Conservation (phyloP, 1,284 basidiomycete genomes). For the Rhodotorula sp. region DNA sequence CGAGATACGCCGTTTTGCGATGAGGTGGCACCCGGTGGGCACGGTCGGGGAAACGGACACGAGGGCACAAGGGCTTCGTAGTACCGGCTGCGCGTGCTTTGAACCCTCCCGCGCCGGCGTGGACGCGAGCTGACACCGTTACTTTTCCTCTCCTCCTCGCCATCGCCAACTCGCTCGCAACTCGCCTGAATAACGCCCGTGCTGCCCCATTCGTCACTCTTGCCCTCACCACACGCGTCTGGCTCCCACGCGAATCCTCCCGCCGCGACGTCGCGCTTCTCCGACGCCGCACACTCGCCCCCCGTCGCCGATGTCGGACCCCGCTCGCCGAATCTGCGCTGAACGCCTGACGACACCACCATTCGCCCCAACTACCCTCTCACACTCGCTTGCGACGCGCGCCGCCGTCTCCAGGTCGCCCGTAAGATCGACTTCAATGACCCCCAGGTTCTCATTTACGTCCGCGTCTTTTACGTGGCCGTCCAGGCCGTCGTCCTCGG, state of each 20-base stretch:
- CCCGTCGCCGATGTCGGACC: neutral
- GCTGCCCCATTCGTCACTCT: neutral
- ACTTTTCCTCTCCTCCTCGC: too few species aligned
- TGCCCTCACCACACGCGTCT: neutral
- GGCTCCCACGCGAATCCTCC: neutral
- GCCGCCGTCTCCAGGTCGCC: slow-evolving; percentile 60
- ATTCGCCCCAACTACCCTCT: neutral
- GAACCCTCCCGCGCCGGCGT: too few species aligned
- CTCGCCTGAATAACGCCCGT: neutral
- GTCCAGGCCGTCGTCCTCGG: slow-evolving; percentile 69
- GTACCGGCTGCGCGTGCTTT: too few species aligned
- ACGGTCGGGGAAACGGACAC: neutral
- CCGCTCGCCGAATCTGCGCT: too few species aligned
- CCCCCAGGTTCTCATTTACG: slow-evolving; percentile 75
- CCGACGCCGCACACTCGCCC: neutral
- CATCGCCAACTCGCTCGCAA: too few species aligned
- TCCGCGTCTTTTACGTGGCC: slow-evolving; percentile 76
- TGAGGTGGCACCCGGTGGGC: neutral
- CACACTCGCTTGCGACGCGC: neutral
- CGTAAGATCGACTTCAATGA: slow-evolving; percentile 89
- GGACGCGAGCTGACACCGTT: too few species aligned
- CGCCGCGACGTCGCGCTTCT: neutral
- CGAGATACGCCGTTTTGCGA: too few species aligned
- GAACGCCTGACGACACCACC: neutral
- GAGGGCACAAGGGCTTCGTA: too few species aligned